phyloP scores from a whole-genome alignment of 305 asterid genomes.

The Fraxinus platypoda region DNA sequence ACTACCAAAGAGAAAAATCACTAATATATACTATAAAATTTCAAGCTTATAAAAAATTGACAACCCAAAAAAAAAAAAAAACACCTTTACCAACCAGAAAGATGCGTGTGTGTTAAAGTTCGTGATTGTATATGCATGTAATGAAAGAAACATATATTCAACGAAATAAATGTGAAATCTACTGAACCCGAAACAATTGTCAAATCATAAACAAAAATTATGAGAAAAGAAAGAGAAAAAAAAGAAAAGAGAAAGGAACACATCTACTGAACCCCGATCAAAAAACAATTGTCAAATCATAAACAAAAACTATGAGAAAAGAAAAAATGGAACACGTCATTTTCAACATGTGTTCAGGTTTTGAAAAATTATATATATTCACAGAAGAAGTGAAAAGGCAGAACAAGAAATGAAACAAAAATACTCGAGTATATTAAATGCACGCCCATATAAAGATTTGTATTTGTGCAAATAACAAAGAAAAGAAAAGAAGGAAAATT shows the following conservation, averaged over 20 bases:
- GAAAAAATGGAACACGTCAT: background rate
- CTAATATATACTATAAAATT: slow-evolving; percentile 3
- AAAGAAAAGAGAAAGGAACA: no score
- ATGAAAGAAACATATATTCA: background rate
- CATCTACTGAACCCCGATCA: background rate
- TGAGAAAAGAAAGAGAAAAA: background rate
- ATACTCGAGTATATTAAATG: background rate
- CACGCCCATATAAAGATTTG: background rate
- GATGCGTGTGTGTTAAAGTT: background rate
- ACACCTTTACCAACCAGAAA: slow-evolving; percentile 31
- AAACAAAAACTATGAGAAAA: background rate
- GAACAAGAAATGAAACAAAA: background rate
- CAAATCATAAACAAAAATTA: background rate
- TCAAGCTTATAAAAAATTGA: slow-evolving; percentile 9
- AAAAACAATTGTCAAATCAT: background rate
- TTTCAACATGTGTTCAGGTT: background rate
- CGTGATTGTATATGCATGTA: slow-evolving; percentile 10
- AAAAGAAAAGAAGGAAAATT: background rate
- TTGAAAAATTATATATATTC: no score
- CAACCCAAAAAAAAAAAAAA: slow-evolving; percentile 16
- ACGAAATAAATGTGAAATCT: background rate
- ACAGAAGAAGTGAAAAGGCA: background rate
- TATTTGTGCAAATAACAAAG: background rate
- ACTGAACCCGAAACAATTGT: background rate
- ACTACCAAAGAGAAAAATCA: slow-evolving; percentile 27